Evolutionary conservation across 495 filamentous ascomycete species (phyloP).

Genomic region (Podospora pseudoanserina): DNA sequence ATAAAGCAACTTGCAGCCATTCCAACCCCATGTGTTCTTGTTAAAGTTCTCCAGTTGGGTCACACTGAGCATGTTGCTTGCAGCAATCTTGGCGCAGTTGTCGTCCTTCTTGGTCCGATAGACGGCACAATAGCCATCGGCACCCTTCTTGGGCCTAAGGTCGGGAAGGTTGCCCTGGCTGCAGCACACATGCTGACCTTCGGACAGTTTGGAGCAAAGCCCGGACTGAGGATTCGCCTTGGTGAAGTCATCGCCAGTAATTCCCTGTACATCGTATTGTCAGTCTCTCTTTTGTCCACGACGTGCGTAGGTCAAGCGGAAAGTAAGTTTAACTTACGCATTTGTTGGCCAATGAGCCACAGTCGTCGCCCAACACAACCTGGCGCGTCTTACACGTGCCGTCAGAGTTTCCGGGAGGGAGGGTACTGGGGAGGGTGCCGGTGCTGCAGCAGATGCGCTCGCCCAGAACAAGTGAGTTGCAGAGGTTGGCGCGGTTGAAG

Average conservation of each 20-base stretch:
- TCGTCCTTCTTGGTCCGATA: conserved; percentile 29
- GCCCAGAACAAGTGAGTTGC: too few species aligned
- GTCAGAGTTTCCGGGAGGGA: too few species aligned
- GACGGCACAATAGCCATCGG: conserved; percentile 28
- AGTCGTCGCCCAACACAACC: too few species aligned
- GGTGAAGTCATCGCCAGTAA: conserved; percentile 15
- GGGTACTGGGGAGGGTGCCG: too few species aligned
- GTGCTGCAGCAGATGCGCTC: too few species aligned
- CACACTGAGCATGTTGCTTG: conserved; percentile 33
- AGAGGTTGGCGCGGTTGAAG: too few species aligned
- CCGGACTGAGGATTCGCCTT: conserved; percentile 22
- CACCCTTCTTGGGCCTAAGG: conserved; percentile 18
- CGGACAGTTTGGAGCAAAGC: conserved; percentile 34
- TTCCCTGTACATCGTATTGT: background rate
- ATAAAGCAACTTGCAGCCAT: conserved; percentile 33
- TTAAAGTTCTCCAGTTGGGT: conserved; percentile 36
- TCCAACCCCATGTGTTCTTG: conserved; percentile 41
- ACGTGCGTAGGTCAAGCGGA: too few species aligned
- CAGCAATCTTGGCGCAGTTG: conserved; percentile 35
- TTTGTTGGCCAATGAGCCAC: too few species aligned
- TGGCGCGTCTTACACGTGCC: too few species aligned
- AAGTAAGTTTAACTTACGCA: background rate
- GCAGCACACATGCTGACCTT: conserved; percentile 46
- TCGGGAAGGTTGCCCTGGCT: conserved; percentile 25
- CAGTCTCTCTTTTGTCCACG: too few species aligned